These are phyloP conservation scores for Penicillium aurantiogriseum DNA, from an alignment of 2,329 filamentous ascomycete genomes.

Conservation along the genomic window DNA sequence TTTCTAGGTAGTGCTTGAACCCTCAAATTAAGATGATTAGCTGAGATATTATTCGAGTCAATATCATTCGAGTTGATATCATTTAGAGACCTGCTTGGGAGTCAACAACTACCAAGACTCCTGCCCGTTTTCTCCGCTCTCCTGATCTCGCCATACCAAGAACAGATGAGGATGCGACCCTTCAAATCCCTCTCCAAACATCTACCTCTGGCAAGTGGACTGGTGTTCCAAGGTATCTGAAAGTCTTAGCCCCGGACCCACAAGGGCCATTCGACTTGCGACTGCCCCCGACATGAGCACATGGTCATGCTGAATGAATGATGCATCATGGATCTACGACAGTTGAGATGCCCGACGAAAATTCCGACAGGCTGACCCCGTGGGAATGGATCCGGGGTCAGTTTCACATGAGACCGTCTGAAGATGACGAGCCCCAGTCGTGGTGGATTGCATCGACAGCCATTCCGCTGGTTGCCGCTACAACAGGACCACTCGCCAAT, in stretches of 20 bases:
- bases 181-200: neutral
- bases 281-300: neutral
- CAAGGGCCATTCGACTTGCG: neutral
- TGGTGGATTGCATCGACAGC: constrained; percentile 55
- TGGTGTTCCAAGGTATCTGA: neutral
- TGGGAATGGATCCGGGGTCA: constrained; percentile 24
- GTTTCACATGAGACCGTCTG: constrained; percentile 39
- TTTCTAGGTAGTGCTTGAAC: neutral
- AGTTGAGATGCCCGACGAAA: constrained; percentile 1
- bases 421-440: constrained; percentile 45
- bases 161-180: constrained; percentile 1
- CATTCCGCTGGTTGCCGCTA: constrained; percentile 76
- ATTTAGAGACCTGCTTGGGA: neutral
- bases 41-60: neutral
- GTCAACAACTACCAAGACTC: neutral
- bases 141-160: constrained; percentile 2
- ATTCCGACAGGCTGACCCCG: constrained; percentile 3
- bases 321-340: constrained; percentile 20
- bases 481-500: constrained; percentile 81
- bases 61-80: neutral
- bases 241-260: no score
- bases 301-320: constrained; percentile 7
- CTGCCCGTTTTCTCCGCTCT: neutral
- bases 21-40: neutral
- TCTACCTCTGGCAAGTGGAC: neutral